Evolutionary conservation across 2,329 filamentous ascomycete genomes (phyloP), one percentile per base, ranked within the genome.

Genomic region (Pyrenochaeta sp.): DNA sequence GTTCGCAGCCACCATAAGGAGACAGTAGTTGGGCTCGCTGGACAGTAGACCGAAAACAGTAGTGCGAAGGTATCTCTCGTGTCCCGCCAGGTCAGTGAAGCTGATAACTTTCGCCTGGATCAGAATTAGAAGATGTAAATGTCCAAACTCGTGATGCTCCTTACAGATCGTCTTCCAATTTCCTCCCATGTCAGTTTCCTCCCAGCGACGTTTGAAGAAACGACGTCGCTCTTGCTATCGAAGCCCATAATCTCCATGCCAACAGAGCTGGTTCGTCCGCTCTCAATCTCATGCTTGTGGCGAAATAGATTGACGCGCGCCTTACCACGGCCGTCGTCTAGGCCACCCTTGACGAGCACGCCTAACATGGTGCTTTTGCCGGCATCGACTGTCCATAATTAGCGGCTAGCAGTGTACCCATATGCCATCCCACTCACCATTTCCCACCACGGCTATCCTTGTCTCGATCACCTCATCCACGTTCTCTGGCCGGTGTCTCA

Each of bases 231-330:
- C 41, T 82, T 81, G 36, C 88, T 90, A 71, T 97, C 91, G 60
- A 96, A 99, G 2, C 94, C 94, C 87, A 97, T 91, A 50, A 61
- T 97, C 72, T 99, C 94, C 92, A 97, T 95, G 28, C 94, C 93
- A 0, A 99, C 94, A 0, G 92, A 96, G 67, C 90, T 96, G 7
- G 94, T 99, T 55, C 94, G 83, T 1, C 94, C 94, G 32, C 89
- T 94, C 73, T 99, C 94, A 27, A 97, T 88, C 74, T 99, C 94
- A 65, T 99, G 94, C 73, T 99, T 97, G 72, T 99, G 94, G 11
- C 94, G 84, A 74, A 99, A 99, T 9, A 99, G 84, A 55, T 96
- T 97, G 37, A 99, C 89, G 51, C 94, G 87, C 31, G 94, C 93
- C 71, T 89, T 93, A 9, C 94, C 94, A 65, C 94, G 83, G 11